A percentile compares a stretch with the other conserved stretches of the same genome.
Conservation (phyloP, 2,329 filamentous ascomycete genomes). For the Colletotrichum simmondsii region DNA sequence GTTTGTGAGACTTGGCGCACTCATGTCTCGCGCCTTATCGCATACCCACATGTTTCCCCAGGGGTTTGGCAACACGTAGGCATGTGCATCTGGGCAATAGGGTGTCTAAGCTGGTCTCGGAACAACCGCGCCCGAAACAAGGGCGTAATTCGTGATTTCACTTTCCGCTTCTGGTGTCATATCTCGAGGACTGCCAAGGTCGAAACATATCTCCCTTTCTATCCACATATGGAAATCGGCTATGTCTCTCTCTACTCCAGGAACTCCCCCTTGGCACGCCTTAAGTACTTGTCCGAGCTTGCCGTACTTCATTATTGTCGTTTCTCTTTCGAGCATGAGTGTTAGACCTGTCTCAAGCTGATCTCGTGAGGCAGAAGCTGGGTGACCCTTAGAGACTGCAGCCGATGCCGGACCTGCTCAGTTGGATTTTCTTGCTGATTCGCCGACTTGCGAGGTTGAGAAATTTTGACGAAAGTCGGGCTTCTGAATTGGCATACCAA, state of each 20-base stretch:
- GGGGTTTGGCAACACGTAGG: background rate
- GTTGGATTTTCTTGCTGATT: background rate
- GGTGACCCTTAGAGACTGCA: background rate
- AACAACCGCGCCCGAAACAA: background rate
- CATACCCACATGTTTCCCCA: background rate
- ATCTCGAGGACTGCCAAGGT: slow-evolving; percentile 1
- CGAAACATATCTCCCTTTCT: background rate
- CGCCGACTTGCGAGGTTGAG: background rate
- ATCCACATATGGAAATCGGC: background rate
- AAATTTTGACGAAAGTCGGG: background rate
- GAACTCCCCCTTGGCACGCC: background rate
- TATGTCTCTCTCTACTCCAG: slow-evolving; percentile 1
- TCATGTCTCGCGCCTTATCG: background rate
- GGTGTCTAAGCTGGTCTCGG: background rate
- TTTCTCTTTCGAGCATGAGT: background rate
- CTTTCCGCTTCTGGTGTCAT: background rate
- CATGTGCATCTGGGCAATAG: background rate
- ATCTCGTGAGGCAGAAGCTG: background rate
- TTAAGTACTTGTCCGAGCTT: background rate
- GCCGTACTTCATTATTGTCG: background rate
- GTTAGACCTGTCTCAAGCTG: slow-evolving; percentile 13
- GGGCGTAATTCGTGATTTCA: background rate
- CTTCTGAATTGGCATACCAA: background rate
- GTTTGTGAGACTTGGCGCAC: background rate
- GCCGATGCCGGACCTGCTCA: background rate